Evolutionary conservation across 345 rosid genomes (phyloP).

Genomic region (Arabis hirsuta): DNA sequence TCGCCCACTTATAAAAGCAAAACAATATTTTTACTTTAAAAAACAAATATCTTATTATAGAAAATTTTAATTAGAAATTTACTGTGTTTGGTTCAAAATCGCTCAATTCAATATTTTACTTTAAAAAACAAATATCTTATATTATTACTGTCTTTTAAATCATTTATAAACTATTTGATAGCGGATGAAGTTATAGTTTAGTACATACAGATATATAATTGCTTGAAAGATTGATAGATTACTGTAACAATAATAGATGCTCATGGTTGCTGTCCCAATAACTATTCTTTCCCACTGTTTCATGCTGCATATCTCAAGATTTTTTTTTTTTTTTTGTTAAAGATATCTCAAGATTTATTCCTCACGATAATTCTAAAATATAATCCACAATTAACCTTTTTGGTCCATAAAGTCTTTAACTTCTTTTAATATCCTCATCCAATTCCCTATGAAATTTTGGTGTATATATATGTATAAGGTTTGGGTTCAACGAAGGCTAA

Average conservation of each 20-base stretch:
- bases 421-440: neutral
- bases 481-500: slow-evolving; percentile 15
- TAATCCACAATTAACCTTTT: neutral
- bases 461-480: slow-evolving; percentile 8
- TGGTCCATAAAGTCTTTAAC: slow-evolving; percentile 6
- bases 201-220: neutral
- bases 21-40: no score
- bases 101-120: no score
- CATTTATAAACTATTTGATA: no score
- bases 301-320: slow-evolving; percentile 13
- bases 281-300: slow-evolving; percentile 19
- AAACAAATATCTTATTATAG: no score
- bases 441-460: neutral
- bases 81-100: no score
- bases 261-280: slow-evolving; percentile 18
- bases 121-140: no score
- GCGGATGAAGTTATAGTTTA: no score
- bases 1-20: no score
- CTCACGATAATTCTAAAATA: neutral
- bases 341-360: slow-evolving; percentile 26
- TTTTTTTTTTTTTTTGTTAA: neutral
- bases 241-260: neutral
- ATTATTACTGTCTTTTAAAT: no score
- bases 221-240: neutral
- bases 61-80: no score